These are phyloP conservation scores for Aegilops sharonensis DNA, from an alignment of 176 grass and related monocot genomes.

Conservation along the genomic window DNA sequence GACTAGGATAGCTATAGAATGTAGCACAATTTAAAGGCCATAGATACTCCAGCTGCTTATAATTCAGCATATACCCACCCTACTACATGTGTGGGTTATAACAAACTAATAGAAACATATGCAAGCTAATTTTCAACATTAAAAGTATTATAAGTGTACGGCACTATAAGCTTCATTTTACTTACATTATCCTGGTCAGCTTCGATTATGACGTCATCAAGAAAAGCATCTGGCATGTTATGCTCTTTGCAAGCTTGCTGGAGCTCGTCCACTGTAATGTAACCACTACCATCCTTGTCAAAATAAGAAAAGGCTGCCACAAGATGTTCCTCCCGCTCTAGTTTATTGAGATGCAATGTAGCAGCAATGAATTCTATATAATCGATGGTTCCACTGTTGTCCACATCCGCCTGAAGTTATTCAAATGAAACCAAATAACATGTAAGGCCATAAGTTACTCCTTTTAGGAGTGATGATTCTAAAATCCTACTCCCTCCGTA, in stretches of 20 bases:
- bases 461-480: neutral
- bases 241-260: constrained; percentile 69
- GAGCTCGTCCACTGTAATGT: constrained; percentile 69
- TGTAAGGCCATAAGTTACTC: neutral
- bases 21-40: neutral
- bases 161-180: neutral
- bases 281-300: constrained; percentile 66
- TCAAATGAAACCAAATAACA: constrained; percentile 31
- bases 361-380: constrained; percentile 73
- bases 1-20: neutral
- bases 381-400: constrained; percentile 66
- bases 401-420: constrained; percentile 54
- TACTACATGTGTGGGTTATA: neutral
- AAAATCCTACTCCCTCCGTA: neutral
- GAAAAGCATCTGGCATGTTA: constrained; percentile 67
- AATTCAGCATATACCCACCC: neutral
- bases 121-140: neutral
- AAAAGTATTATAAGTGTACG: neutral
- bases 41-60: neutral
- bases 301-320: constrained; percentile 69
- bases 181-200: constrained; percentile 66
- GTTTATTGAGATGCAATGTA: constrained; percentile 66
- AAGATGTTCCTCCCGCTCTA: constrained; percentile 62
- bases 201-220: constrained; percentile 64
- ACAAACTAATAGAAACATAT: neutral